A percentile compares a stretch with the other conserved stretches of the same genome.
Conservation (phyloP, 1,139 yeast genomes). For the Protomyces inouyei region DNA sequence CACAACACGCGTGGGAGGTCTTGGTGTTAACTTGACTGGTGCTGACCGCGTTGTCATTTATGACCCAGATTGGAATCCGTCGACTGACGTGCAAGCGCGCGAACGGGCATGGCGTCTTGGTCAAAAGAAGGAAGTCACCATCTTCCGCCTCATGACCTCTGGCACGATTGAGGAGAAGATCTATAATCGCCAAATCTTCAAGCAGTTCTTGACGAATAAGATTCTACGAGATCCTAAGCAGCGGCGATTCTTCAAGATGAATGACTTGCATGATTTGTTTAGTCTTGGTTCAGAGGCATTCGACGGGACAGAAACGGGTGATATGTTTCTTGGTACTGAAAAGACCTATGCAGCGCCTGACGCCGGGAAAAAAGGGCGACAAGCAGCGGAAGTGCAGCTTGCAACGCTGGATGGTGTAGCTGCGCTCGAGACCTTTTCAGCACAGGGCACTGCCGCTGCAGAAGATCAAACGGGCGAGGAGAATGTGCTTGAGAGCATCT, state of each 20-base stretch:
- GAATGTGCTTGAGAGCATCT: constrained; percentile 68
- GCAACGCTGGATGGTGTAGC: neutral
- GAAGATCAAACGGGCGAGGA: constrained; percentile 50
- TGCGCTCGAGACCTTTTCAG: constrained; percentile 31
- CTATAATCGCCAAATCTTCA: constrained; percentile 92
- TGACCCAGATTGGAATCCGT: constrained; percentile 99
- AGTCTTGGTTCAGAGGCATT: constrained; percentile 70
- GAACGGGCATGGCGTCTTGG: constrained; percentile 98
- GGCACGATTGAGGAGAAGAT: constrained; percentile 96
- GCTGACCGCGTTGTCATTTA: constrained; percentile 90
- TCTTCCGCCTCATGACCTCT: constrained; percentile 85
- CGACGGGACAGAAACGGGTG: constrained; percentile 60
- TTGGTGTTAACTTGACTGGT: constrained; percentile 90
- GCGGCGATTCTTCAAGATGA: constrained; percentile 82
- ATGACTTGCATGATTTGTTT: constrained; percentile 85
- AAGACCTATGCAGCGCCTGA: constrained; percentile 37
- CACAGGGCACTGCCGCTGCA: constrained; percentile 31
- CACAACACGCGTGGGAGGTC: constrained; percentile 93
- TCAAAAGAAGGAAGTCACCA: constrained; percentile 87
- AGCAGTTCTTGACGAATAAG: constrained; percentile 88
- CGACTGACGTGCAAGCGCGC: constrained; percentile 93
- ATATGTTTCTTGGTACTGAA: constrained; percentile 56
- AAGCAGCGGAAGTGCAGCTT: neutral
- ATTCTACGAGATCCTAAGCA: constrained; percentile 94
- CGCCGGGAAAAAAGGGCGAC: constrained; percentile 13